Base-by-base conservation (phyloP, 2,329 filamentous ascomycete genomes). In the Raffaelea ambrosiae region DNA sequence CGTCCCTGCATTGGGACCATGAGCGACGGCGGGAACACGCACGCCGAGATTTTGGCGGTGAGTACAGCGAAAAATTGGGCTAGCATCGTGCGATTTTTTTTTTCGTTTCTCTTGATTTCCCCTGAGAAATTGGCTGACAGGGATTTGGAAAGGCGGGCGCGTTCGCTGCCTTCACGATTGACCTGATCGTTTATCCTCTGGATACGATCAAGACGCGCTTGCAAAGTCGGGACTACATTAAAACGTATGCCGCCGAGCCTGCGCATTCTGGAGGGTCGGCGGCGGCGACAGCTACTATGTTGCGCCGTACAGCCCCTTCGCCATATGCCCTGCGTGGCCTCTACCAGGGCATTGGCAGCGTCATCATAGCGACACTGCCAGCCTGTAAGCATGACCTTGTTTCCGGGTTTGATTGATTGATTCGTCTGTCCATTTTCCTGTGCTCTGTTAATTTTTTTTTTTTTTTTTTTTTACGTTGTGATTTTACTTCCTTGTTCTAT, bases 141-240 rank as follows among this genome's bases (percentile, higher is more conserved):
- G n/a, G n/a, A n/a, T n/a, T n/a, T n/a, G n/a, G n/a, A n/a, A n/a
- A 93, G 86, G 88, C 89, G 42, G 89, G 89, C 48, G 88, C 88
- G 47, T 76, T 86, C 47, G 89, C 89, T 53, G 90, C 88, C 22
- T 88, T 95, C 61, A 84, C 84, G 1, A 85, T 95, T 48, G 88
- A 95, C 63, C 71, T 94, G 43, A 71, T 95, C 16, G 79, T 95
- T 33, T 95, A 93, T 59, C 90, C 89, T 0, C 72, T 95, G 16
- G 90, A 95, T 62, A 96, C 89, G 0, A 72, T 95, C 58, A 95
- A 95, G 63, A 95, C 89, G 8, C 79, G 89, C 10, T 76, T 88
- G 43, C 89, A 95, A 62, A 88, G 84, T 46, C 83, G 81, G 13
- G 78, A 89, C 57, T 93, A 89, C 66, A 69, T 79, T 35, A 74